These are phyloP conservation scores for Schizothecium vesticola DNA, from an alignment of 495 filamentous ascomycete genomes.

Conservation along the genomic window DNA sequence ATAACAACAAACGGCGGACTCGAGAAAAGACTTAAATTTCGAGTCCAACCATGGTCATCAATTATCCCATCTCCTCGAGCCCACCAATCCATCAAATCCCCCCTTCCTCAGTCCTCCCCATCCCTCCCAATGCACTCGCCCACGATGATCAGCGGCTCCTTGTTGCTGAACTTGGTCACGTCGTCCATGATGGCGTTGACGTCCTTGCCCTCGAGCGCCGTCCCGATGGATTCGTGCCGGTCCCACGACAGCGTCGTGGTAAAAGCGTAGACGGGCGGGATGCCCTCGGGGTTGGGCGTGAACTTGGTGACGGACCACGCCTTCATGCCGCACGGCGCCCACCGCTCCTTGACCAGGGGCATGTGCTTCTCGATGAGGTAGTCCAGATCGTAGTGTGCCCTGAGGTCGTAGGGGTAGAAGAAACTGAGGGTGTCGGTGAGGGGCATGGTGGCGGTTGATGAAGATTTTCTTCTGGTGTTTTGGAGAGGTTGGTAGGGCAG, in stretches of 20 bases:
- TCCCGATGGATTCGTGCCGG: neutral
- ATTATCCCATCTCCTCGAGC: neutral
- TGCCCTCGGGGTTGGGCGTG: neutral
- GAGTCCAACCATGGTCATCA: neutral
- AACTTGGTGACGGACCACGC: neutral
- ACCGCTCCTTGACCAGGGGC: neutral
- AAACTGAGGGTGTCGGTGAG: neutral
- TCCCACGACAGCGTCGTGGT: neutral
- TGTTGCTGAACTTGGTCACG: neutral
- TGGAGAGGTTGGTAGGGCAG: neutral
- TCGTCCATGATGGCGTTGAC: conserved; percentile 1
- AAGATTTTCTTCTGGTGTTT: neutral
- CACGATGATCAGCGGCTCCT: conserved; percentile 1
- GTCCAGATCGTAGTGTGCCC: conserved; percentile 3
- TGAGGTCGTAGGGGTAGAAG: conserved; percentile 1
- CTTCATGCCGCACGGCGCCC: neutral
- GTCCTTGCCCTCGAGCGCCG: neutral
- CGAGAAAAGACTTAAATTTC: neutral
- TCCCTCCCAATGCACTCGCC: neutral
- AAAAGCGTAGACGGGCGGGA: neutral
- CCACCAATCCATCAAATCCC: too few relatives aligned
- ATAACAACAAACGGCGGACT: neutral
- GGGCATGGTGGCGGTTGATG: neutral
- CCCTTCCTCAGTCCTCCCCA: neutral
- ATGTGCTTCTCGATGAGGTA: neutral